Evolutionary conservation across 768 basidiomycete genomes (phyloP).

Genomic region (Tylopilus vinaceipallidus): DNA sequence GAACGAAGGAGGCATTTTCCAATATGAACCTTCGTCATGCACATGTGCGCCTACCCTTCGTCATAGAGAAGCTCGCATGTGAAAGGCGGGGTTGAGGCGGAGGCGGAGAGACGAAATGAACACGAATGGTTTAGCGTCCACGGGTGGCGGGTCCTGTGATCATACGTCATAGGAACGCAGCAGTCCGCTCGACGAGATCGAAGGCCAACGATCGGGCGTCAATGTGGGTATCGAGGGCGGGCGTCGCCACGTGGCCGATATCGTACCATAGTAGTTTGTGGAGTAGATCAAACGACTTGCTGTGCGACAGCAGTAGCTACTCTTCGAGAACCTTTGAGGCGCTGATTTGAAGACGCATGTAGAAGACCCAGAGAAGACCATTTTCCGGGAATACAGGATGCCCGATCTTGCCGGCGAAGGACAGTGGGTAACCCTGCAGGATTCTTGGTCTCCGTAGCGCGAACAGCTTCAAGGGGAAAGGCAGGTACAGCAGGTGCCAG

Average conservation of each 20-base stretch:
- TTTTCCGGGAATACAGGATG: neutral
- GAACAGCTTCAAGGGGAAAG: slow-evolving; percentile 16
- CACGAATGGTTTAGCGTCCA: neutral
- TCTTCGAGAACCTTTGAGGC: neutral
- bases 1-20: slow-evolving; percentile 4
- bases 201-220: slow-evolving; percentile 16
- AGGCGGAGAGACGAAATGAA: slow-evolving; percentile 25
- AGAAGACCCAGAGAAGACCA: neutral
- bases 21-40: slow-evolving; percentile 15
- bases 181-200: slow-evolving; percentile 1
- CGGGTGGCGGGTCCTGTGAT: slow-evolving; percentile 3
- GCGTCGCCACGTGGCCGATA: neutral
- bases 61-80: slow-evolving; percentile 17
- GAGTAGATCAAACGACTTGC: neutral
- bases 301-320: neutral
- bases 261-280: neutral
- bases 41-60: slow-evolving; percentile 5
- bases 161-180: slow-evolving; percentile 31
- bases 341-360: neutral
- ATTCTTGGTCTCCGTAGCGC: neutral
- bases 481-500: slow-evolving; percentile 4
- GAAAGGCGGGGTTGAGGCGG: slow-evolving; percentile 31
- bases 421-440: neutral
- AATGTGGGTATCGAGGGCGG: slow-evolving; percentile 17
- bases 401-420: neutral